Base-by-base conservation (phyloP, 1,139 yeast species). In the Geotrichum siamense region DNA sequence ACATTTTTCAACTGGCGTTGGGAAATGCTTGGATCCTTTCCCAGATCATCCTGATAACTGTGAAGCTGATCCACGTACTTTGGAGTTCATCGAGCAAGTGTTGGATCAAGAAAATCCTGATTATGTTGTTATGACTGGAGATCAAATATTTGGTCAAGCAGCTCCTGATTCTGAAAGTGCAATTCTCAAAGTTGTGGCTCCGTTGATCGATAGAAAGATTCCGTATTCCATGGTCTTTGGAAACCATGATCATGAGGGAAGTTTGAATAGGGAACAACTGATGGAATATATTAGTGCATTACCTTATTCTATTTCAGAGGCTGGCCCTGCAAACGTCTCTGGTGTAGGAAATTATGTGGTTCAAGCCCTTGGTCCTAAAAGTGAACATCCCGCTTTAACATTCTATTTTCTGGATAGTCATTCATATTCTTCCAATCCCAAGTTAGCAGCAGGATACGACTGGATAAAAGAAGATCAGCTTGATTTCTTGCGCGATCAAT, bases 191-290 rank as follows among this genome's bases (percentile, higher is more conserved):
- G 91, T 82, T 0, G 70, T 83, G n/a, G 69, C 75, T 3, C 94
- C 95, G 1, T 74, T 83, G 38, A 72, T 87, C 20, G 54, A 67
- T 22, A 68, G 85, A 32, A 64, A 71, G 37, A 79, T 87, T 5
- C 96, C 96, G 2, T 89, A 74, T 67, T 91, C 95, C 0, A 72
- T 82, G 53, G 78, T 82, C 0, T 68, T 84, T 64, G 94, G 95
- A 1, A 83, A 82, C 54, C 93, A 83, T 58, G 91, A 84, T 56
- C 89, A 82, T 55, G 94, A 86, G 61, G 89, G 93, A 1, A 73
- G 80, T 2, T 55, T 84, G 50, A 51, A 69, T n/a, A 71, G 94
- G 39, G 59, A 65, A 44, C 76, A 79, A 52, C 58, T 85, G 31
- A 82, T 86, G 77, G 57, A 69, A 2, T 55, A 82, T 4, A 70